A percentile compares a stretch with the other conserved stretches of the same genome.
Conservation (phyloP, 345 rosid species). For the Murraya koenigii region DNA sequence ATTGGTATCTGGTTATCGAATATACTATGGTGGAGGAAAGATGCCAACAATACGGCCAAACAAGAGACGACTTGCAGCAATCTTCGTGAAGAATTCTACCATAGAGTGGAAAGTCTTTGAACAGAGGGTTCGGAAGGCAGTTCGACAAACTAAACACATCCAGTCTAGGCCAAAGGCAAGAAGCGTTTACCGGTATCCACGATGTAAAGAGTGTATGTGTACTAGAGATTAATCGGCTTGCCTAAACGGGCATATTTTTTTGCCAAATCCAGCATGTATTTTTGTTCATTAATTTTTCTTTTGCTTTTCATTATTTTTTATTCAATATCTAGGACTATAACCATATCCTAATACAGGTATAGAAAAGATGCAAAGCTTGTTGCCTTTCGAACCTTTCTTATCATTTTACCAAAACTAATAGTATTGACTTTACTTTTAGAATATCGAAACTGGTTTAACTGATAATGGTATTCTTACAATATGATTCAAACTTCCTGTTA, state of each 20-base stretch:
- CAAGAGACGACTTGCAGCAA: conserved; percentile 71
- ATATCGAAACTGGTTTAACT: conserved; percentile 33
- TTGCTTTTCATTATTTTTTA: neutral
- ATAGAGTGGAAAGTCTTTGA: conserved; percentile 89
- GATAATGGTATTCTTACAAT: conserved; percentile 63
- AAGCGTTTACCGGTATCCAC: conserved; percentile 82
- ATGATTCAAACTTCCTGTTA: conserved; percentile 71
- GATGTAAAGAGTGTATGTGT: conserved; percentile 93
- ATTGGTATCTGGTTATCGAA: conserved; percentile 79
- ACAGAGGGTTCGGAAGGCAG: conserved; percentile 86
- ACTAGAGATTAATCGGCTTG: conserved; percentile 12
- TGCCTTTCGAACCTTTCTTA: neutral
- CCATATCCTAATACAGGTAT: neutral
- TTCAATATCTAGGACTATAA: neutral
- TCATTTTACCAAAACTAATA: neutral
- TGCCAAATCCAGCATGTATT: neutral
- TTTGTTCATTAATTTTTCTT: conserved; percentile 7
- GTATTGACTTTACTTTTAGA: neutral
- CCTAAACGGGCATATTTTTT: neutral
- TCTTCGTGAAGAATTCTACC: conserved; percentile 67
- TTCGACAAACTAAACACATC: conserved; percentile 89
- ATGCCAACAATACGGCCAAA: conserved; percentile 93
- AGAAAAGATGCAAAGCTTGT: neutral
- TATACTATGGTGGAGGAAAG: conserved; percentile 80
- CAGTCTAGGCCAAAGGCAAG: conserved; percentile 73